phyloP scores from a whole-genome alignment of 257 asterid genomes.

The Fraxinus pennsylvanica region DNA sequence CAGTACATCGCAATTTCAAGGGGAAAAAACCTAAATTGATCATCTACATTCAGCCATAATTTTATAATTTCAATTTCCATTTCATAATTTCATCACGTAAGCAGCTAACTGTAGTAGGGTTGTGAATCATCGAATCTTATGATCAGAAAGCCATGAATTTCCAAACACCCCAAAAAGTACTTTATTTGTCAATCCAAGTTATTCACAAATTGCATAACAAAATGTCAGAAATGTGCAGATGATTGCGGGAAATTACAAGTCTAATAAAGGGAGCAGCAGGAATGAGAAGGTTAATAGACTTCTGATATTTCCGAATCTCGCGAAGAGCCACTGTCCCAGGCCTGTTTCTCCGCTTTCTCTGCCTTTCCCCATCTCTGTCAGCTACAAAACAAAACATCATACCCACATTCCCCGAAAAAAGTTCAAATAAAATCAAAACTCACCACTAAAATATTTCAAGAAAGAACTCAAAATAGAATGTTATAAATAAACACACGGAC shows the following conservation, averaged over 20 bases:
- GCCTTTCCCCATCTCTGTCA: slow-evolving; percentile 22
- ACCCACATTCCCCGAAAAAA: slow-evolving; percentile 11
- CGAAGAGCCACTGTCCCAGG: slow-evolving; percentile 81
- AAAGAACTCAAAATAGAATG: neutral
- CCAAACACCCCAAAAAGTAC: neutral
- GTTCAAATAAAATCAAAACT: neutral
- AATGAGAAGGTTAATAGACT: slow-evolving; percentile 56
- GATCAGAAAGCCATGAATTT: neutral
- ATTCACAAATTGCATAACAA: neutral
- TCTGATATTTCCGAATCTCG: slow-evolving; percentile 81
- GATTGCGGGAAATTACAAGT: slow-evolving; percentile 40
- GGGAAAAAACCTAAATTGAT: neutral
- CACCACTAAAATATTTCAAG: slow-evolving; percentile 13
- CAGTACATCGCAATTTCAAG: neutral
- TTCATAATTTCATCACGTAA: neutral
- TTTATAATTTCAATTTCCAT: neutral
- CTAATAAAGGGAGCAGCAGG: slow-evolving; percentile 91
- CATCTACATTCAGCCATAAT: neutral
- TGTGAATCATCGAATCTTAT: neutral
- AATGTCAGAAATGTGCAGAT: neutral
- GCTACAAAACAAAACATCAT: slow-evolving; percentile 28
- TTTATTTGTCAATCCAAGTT: neutral
- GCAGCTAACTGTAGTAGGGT: neutral
- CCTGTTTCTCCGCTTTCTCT: slow-evolving; percentile 46
- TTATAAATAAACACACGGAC: neutral